phyloP scores from a whole-genome alignment of 2,329 filamentous ascomycete species.

The Fusarium azukiicola region DNA sequence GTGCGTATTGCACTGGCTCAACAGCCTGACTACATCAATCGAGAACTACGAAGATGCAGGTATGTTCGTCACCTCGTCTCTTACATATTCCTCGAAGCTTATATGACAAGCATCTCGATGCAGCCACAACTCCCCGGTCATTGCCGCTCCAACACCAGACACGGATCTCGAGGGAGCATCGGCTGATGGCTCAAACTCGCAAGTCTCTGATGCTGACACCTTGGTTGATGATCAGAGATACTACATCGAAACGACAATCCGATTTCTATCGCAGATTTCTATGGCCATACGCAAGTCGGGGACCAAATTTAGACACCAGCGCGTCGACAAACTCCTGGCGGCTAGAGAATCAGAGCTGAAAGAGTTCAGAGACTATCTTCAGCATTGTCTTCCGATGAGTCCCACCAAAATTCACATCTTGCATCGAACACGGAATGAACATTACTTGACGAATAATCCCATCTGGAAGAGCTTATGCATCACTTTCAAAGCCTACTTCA shows the following conservation, averaged over 20 bases:
- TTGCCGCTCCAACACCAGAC: background rate
- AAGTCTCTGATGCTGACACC: background rate
- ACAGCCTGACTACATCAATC: background rate
- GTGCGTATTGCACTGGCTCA: background rate
- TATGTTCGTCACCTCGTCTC: background rate
- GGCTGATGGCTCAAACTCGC: background rate
- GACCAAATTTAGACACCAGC: background rate
- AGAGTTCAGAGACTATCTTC: background rate
- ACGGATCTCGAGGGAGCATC: background rate
- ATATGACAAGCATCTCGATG: background rate
- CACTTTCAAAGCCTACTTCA: background rate
- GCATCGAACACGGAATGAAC: background rate
- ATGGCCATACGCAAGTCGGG: background rate
- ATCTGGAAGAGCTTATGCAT: background rate
- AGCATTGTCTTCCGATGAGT: background rate
- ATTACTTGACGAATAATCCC: background rate
- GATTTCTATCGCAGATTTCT: background rate
- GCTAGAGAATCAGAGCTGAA: background rate
- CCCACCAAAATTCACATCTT: background rate
- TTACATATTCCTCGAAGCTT: background rate
- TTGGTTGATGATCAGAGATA: background rate
- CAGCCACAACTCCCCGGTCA: background rate
- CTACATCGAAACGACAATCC: conserved; percentile 3
- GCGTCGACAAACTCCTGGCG: background rate
- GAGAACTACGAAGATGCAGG: background rate